Conservation (phyloP, 1,139 yeast species). For the Suhomyces anneliseae region DNA sequence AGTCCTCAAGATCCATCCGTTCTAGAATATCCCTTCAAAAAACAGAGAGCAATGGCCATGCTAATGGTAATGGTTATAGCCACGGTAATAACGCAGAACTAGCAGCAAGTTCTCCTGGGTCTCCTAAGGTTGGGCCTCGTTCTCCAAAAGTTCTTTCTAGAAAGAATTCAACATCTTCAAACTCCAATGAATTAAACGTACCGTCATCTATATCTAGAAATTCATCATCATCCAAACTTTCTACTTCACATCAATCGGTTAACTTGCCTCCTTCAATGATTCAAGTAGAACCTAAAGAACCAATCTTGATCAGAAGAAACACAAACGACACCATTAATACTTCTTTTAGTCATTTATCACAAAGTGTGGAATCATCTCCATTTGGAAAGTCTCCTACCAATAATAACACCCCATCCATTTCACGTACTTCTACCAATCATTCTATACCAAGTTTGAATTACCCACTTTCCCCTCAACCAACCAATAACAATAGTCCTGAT, state of each 20-base stretch:
- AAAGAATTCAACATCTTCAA: slow-evolving; percentile 32
- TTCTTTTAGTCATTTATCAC: slow-evolving; percentile 8
- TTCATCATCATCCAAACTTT: slow-evolving; percentile 11
- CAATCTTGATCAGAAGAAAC: slow-evolving; percentile 52
- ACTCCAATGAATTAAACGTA: slow-evolving; percentile 6
- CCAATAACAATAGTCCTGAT: slow-evolving; percentile 14
- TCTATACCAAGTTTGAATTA: slow-evolving; percentile 24
- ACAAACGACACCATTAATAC: slow-evolving; percentile 29
- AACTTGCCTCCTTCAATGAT: slow-evolving; percentile 68
- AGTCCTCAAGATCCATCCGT: slow-evolving; percentile 50
- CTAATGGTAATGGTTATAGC: slow-evolving; percentile 2
- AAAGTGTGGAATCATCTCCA: slow-evolving; percentile 11
- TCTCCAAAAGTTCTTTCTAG: slow-evolving; percentile 41
- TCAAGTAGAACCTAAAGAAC: slow-evolving; percentile 65
- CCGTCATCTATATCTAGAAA: slow-evolving; percentile 14
- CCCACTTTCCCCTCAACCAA: slow-evolving; percentile 29
- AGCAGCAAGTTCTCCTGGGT: slow-evolving; percentile 12
- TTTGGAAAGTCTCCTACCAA: slow-evolving; percentile 9
- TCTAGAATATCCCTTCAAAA: slow-evolving; percentile 41
- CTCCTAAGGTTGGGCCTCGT: slow-evolving; percentile 23
- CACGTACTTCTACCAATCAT: slow-evolving; percentile 40
- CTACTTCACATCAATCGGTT: slow-evolving; percentile 13
- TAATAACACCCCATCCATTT: slow-evolving; percentile 14
- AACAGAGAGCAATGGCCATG: slow-evolving; percentile 30
- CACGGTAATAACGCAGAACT: too few species aligned